Percentiles rank a stretch among this genome's conserved stretches.
Conservation (phyloP, 2,329 filamentous ascomycete genomes). For the Fusarium abutilonis region DNA sequence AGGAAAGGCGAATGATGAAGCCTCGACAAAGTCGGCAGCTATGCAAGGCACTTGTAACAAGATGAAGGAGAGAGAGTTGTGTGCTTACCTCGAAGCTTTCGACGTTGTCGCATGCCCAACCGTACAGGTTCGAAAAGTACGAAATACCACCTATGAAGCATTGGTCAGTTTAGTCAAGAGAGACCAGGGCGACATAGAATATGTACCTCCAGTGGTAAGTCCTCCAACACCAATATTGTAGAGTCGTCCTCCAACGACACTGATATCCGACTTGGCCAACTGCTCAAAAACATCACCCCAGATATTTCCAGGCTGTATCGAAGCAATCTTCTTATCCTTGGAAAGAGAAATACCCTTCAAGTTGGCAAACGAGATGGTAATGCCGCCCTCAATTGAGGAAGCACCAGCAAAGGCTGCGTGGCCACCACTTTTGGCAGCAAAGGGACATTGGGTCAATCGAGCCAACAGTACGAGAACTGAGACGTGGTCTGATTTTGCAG, state of each 20-base stretch:
- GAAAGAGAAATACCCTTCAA: constrained; percentile 49
- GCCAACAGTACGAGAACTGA: constrained; percentile 19
- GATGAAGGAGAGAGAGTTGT: too few species aligned
- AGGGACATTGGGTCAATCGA: constrained; percentile 24
- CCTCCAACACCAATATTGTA: constrained; percentile 55
- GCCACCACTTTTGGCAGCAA: constrained; percentile 57
- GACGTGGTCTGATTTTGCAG: constrained; percentile 1
- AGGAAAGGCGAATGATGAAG: too few species aligned
- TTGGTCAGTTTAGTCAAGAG: not conserved
- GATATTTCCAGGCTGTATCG: constrained; percentile 51
- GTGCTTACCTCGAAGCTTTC: constrained; percentile 42
- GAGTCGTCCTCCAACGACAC: constrained; percentile 53
- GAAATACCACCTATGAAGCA: constrained; percentile 52
- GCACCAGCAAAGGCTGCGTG: constrained; percentile 55
- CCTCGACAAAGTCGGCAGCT: too few species aligned
- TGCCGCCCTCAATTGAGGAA: constrained; percentile 50
- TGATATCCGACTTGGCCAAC: constrained; percentile 48
- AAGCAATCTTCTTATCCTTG: constrained; percentile 45
- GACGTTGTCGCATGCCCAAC: constrained; percentile 55
- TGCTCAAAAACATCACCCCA: constrained; percentile 54
- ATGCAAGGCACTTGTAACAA: too few species aligned
- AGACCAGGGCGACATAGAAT: too few species aligned
- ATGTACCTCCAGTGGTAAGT: constrained; percentile 49
- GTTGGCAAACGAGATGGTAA: constrained; percentile 51
- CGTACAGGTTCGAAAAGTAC: constrained; percentile 53